phyloP scores from a whole-genome alignment of 1,284 basidiomycete genomes.

The Sporisorium iseilematis-ciliati region DNA sequence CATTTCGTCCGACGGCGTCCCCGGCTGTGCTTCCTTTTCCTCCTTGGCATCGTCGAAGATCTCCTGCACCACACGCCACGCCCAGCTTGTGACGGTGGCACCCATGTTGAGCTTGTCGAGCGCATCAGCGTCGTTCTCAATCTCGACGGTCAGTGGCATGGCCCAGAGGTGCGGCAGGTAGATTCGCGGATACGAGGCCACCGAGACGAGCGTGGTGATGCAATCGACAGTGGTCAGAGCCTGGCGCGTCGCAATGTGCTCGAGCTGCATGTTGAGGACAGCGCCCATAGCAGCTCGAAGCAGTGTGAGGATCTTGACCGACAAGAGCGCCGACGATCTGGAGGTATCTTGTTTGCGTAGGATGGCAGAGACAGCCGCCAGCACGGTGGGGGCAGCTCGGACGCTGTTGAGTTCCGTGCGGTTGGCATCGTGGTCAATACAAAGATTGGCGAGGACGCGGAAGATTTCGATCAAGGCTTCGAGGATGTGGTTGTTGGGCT shows the following conservation, averaged over 20 bases:
- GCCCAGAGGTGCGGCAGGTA: slow-evolving; percentile 51
- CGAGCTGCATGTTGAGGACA: slow-evolving; percentile 81
- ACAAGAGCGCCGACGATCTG: slow-evolving; percentile 43
- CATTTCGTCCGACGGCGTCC: slow-evolving; percentile 34
- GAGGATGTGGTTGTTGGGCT: slow-evolving; percentile 16
- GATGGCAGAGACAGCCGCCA: slow-evolving; percentile 81
- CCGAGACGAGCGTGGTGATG: slow-evolving; percentile 28
- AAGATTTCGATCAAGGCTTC: slow-evolving; percentile 56
- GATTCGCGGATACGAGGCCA: slow-evolving; percentile 37
- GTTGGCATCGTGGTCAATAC: slow-evolving; percentile 60
- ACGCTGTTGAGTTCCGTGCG: slow-evolving; percentile 26
- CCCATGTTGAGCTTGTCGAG: slow-evolving; percentile 39
- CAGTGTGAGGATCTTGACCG: slow-evolving; percentile 74
- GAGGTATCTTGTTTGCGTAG: slow-evolving; percentile 76
- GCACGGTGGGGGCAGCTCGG: slow-evolving; percentile 76
- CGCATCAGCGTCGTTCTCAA: slow-evolving; percentile 31
- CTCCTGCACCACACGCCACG: slow-evolving; percentile 48
- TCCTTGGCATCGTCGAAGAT: slow-evolving; percentile 48
- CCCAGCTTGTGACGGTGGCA: slow-evolving; percentile 43
- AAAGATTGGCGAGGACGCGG: slow-evolving; percentile 59
- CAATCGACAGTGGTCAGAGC: slow-evolving; percentile 33
- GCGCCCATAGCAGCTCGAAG: slow-evolving; percentile 83
- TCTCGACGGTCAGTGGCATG: slow-evolving; percentile 26
- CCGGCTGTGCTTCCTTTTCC: slow-evolving; percentile 31
- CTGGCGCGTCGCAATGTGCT: slow-evolving; percentile 73